Percentiles rank a stretch among this genome's conserved stretches.
Evolutionary conservation across 768 basidiomycete species (phyloP).

Genomic region (Naematelia encephala): DNA sequence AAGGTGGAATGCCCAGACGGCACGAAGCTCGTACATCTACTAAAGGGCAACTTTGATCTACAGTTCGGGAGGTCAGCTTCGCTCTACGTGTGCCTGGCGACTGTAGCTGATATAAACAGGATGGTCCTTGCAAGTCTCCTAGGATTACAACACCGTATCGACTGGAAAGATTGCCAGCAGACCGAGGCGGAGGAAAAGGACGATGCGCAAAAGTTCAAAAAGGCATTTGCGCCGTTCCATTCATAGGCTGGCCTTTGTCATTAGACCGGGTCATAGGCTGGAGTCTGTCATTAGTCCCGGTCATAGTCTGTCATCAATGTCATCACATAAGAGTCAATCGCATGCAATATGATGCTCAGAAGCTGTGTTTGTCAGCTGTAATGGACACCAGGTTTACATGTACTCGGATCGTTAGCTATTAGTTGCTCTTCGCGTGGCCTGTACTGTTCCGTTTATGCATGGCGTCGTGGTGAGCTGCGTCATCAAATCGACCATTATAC

Average conservation of each 20-base stretch:
- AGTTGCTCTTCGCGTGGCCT: too few species aligned
- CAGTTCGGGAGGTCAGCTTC: slow-evolving; percentile 84
- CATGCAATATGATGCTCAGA: too few species aligned
- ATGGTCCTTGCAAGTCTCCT: slow-evolving; percentile 76
- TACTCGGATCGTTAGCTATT: too few species aligned
- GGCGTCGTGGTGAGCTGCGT: too few species aligned
- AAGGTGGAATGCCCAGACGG: slow-evolving; percentile 85
- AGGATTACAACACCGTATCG: slow-evolving; percentile 69
- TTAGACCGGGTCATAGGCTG: too few species aligned
- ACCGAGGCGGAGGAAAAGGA: slow-evolving; percentile 78
- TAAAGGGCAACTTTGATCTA: slow-evolving; percentile 75
- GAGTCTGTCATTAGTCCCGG: too few species aligned
- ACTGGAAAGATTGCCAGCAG: slow-evolving; percentile 87
- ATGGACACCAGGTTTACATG: too few species aligned
- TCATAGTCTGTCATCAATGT: too few species aligned
- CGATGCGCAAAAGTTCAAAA: slow-evolving; percentile 79
- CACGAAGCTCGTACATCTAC: slow-evolving; percentile 75
- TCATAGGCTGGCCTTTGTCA: slow-evolving; percentile 8
- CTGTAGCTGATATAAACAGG: slow-evolving; percentile 54
- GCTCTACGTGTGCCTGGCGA: not conserved
- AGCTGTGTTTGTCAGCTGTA: too few species aligned
- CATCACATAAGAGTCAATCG: too few species aligned
- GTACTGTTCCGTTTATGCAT: too few species aligned
- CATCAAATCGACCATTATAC: too few species aligned
- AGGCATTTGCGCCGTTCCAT: slow-evolving; percentile 62